Base-by-base conservation (phyloP, 768 basidiomycete species). In the Trametes sanguinea region DNA sequence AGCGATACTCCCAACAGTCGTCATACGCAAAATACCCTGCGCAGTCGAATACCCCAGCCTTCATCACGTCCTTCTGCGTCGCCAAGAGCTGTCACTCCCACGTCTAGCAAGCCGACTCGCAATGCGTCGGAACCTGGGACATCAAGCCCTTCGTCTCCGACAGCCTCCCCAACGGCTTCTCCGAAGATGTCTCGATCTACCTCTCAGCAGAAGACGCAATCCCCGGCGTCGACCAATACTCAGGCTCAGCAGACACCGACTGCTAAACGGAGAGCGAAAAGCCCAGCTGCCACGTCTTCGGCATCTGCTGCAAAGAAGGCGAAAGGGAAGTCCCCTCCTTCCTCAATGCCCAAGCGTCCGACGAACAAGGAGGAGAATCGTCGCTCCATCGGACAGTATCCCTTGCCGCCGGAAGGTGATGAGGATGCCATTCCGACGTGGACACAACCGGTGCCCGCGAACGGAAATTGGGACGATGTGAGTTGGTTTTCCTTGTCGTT, bases 391-490 rank as follows among this genome's bases (percentile, higher is more conserved):
- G 88, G 87, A 45, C 74, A 81, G 48, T 92, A 92, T 74, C 89
- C 90, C 6, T 77, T 80, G 1, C 83, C 35, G 35, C 35, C 86
- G 0, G 80, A 77, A 29, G 83, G 78, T n/a, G 79, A 80, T 61
- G 78, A 83, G 51, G 79, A 93, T 72, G 92, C 92, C 27, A 92
- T 94, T 70, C 92, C 92, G 6, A 81, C 83, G 3, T 91, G 89
- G 91, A 91, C 89, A 16, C 87, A 92, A 69, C 89, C 90, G 29
- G 77, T 87, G 30, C 82, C 80, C 29, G 76, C 75, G 60, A 78
- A 82, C 27, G 89, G 89, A 1, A 92, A 90, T 68, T 94, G 92
- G 92, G 92, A 94, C 69, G 92, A 94, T 71, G 90, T 85, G 68
- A 69, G 82, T 22, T 22, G 22, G 22, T 77, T 29, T 30, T 22